phyloP scores from a whole-genome alignment of 2,329 filamentous ascomycete genomes.

The Pseudopithomyces chartarum region DNA sequence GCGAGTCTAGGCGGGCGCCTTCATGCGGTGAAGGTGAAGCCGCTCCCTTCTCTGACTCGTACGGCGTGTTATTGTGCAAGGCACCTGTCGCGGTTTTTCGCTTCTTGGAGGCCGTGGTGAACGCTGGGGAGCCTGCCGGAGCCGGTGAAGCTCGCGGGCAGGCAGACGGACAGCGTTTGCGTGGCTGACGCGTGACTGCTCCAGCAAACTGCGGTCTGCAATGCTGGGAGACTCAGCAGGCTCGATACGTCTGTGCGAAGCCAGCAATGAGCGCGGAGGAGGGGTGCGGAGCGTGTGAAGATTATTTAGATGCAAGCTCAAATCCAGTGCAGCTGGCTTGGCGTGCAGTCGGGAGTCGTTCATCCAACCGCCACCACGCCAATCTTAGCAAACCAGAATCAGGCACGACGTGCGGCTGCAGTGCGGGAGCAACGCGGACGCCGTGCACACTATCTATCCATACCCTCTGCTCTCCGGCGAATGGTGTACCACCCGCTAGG shows the following conservation, averaged over 20 bases:
- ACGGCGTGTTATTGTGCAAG: constrained; percentile 14
- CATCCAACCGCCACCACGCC: neutral
- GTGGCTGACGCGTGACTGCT: constrained; percentile 24
- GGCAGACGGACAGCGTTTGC: constrained; percentile 21
- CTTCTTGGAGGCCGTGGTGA: constrained; percentile 54
- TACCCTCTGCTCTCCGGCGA: neutral
- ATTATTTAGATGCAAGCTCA: neutral
- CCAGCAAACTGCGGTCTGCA: constrained; percentile 12
- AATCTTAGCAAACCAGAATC: neutral
- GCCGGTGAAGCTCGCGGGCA: constrained; percentile 45
- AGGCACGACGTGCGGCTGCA: neutral
- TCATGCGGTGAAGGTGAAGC: constrained; percentile 41
- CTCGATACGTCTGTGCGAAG: constrained; percentile 16
- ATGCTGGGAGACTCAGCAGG: constrained; percentile 6
- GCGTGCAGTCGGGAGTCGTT: neutral
- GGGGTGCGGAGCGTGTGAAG: constrained; percentile 7
- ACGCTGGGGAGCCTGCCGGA: constrained; percentile 43
- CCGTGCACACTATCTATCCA: neutral
- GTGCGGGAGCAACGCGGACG: neutral
- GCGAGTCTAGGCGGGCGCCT: constrained; percentile 33
- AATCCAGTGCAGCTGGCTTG: neutral
- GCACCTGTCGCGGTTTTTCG: constrained; percentile 50
- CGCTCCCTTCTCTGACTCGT: constrained; percentile 8
- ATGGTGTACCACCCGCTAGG: neutral
- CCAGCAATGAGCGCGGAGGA: constrained; percentile 16